Evolutionary conservation across 2,329 filamentous ascomycete genomes (phyloP).

Genomic region (Botrytis pseudocinerea): DNA sequence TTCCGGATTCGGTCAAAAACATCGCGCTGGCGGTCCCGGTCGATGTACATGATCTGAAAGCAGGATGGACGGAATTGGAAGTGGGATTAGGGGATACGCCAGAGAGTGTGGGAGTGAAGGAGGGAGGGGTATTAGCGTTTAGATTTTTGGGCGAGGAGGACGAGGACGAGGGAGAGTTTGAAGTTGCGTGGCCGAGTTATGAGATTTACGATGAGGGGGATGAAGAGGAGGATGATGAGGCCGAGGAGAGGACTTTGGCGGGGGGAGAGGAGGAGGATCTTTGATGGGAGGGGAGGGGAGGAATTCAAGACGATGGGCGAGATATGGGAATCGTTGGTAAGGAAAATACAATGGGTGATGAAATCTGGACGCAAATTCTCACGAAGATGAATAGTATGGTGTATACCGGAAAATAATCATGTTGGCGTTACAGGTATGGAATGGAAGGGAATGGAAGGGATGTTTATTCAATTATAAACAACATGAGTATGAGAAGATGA

Average conservation of each 20-base stretch:
- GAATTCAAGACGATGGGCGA: constrained; percentile 29
- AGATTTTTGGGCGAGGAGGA: constrained; percentile 34
- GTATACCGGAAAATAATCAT: neutral
- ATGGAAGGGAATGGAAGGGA: neutral
- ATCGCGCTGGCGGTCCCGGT: constrained; percentile 50
- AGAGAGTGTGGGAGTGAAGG: constrained; percentile 43
- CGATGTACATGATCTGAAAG: constrained; percentile 49
- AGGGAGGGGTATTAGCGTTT: constrained; percentile 46
- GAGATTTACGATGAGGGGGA: constrained; percentile 14
- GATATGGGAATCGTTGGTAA: constrained; percentile 37
- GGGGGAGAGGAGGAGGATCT: neutral
- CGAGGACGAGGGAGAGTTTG: constrained; percentile 38
- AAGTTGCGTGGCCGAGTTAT: constrained; percentile 31
- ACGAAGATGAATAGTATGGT: constrained; percentile 25
- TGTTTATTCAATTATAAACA: neutral
- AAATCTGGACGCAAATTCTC: constrained; percentile 43
- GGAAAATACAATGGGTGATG: constrained; percentile 44
- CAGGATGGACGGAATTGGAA: constrained; percentile 51
- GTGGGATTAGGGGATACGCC: constrained; percentile 41
- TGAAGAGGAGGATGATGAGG: neutral
- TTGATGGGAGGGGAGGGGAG: neutral
- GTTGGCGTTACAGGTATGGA: neutral
- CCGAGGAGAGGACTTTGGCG: neutral
- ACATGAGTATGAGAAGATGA: neutral
- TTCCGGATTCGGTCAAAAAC: constrained; percentile 42